phyloP scores from a whole-genome alignment of 2,329 filamentous ascomycete species.

The Zasmidium cellare region DNA sequence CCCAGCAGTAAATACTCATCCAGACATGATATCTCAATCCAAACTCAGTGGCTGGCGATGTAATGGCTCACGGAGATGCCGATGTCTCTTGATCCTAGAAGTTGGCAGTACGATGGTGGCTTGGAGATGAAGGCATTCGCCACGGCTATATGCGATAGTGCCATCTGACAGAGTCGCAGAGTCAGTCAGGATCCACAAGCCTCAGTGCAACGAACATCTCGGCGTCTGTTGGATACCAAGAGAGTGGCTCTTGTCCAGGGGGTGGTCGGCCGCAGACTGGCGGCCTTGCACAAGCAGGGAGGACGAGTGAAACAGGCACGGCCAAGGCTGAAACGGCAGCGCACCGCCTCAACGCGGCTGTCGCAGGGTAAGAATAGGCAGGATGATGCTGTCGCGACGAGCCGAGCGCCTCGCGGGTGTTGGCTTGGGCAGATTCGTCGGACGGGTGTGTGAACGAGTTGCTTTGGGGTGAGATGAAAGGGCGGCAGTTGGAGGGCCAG shows the following conservation, averaged over 20 bases:
- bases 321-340: neutral
- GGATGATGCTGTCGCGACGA: neutral
- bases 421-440: neutral
- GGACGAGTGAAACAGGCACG: neutral
- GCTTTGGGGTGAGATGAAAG: neutral
- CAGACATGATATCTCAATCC: no score
- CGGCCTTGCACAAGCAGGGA: neutral
- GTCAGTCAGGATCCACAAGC: neutral
- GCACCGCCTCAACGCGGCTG: neutral
- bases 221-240: neutral
- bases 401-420: slow-evolving; percentile 1
- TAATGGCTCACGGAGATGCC: neutral
- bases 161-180: neutral
- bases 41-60: no score
- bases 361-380: neutral
- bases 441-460: neutral
- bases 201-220: neutral
- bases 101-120: neutral
- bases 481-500: neutral
- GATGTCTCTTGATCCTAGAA: neutral
- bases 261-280: neutral
- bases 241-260: neutral
- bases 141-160: neutral
- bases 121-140: neutral
- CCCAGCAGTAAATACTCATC: no score